Conservation (phyloP, 2,329 filamentous ascomycete species). For the Talaromyces pinophilus region DNA sequence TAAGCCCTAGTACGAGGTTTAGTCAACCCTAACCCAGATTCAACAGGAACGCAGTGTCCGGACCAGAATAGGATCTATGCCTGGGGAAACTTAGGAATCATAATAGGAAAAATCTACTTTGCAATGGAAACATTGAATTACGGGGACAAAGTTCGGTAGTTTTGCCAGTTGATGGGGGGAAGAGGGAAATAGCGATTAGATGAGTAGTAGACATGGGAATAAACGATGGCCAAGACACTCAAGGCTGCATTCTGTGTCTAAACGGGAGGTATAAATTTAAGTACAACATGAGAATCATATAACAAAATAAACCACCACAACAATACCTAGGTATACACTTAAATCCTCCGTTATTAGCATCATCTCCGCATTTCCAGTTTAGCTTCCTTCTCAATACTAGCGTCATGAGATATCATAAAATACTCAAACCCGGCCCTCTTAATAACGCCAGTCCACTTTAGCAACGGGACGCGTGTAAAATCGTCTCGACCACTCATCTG, state of each 20-base stretch:
- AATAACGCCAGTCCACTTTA: conserved; percentile 9
- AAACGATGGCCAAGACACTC: background rate
- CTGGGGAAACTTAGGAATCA: no score
- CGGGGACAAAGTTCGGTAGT: no score
- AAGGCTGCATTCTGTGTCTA: background rate
- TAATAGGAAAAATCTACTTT: no score
- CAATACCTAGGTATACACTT: background rate
- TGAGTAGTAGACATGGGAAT: background rate
- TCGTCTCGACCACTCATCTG: background rate
- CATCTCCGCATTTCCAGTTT: background rate
- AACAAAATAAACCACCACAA: background rate
- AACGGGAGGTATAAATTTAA: background rate
- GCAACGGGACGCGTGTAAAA: background rate
- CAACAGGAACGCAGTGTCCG: no score
- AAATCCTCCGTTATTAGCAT: background rate
- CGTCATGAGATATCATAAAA: conserved; percentile 3
- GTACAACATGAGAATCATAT: background rate
- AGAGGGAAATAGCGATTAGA: no score
- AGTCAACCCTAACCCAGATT: no score
- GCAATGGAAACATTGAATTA: no score
- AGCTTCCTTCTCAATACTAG: background rate
- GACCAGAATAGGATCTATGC: no score
- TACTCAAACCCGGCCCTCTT: conserved; percentile 9
- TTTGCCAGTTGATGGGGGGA: no score
- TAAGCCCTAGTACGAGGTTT: no score